Base-by-base conservation (phyloP, 2,329 filamentous ascomycete genomes). In the Pseudogymnoascus sp. region DNA sequence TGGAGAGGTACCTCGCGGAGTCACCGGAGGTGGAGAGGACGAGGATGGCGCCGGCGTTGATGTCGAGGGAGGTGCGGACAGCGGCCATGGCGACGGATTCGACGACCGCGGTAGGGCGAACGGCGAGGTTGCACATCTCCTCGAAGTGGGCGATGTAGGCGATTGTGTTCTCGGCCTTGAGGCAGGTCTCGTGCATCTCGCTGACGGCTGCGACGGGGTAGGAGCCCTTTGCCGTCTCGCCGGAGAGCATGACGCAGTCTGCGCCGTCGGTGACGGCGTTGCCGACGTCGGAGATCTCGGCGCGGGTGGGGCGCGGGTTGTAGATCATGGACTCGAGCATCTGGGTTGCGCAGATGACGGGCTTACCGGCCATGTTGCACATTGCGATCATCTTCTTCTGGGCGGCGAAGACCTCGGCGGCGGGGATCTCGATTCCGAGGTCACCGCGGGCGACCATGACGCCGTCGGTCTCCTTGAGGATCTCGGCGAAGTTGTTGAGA, bases 331-430 rank as follows among this genome's bases (percentile, higher is more conserved):
- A 96, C 86, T 99, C 95, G 71, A 99, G 86, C 95, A 99, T 99
- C 83, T 99, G 95, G 42, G 95, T 99, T 66, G 95, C 95, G 80
- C 93, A 97, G 77, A 99, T 97, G 77, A 93, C 93, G 70, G 95
- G 95, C 86, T 99, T 99, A 79, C 95, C 95, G 71, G 92, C 93
- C 75, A 97, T 87, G 84, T 99, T 99, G 87, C 95, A 99, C 88
- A 97, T 97, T 80, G 95, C 93, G 79, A 99, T 99, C 86, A 99
- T 93, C 91, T 99, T 99, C 89, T 99, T 99, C 84, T 99, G 95
- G 64, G 95, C 95, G 71, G 96, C 91, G 79, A 99, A 99, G 70
- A 99, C 95, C 84, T 99, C 95, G 68, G 93, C 91, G 66, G 95
- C 93, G 60, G 95, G 93, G 72, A 99, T 99, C 81, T 99, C 95